Conservation (phyloP, 139 green algal species). For the Asterochloris sp. region DNA sequence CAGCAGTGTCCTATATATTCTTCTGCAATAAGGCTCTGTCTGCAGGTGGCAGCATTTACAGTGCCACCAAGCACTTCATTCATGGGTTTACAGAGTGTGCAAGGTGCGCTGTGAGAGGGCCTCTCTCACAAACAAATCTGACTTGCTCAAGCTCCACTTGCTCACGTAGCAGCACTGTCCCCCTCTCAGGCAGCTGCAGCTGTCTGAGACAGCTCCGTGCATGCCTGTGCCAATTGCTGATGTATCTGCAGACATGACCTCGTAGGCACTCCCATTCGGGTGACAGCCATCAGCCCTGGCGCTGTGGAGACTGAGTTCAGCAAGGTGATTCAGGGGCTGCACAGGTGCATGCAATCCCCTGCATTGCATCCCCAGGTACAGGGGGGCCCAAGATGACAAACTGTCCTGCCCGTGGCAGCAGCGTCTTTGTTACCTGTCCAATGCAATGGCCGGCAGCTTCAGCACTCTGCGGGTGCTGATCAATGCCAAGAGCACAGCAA, state of each 20-base stretch:
- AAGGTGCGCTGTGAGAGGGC: neutral
- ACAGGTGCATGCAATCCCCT: constrained; percentile 57
- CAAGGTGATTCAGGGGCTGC: constrained; percentile 32
- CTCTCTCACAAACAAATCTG: no score
- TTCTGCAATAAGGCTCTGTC: constrained; percentile 3
- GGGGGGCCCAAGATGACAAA: no score
- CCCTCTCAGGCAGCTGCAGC: no score
- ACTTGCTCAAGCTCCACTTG: no score
- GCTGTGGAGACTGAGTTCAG: constrained; percentile 82
- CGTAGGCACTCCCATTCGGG: constrained; percentile 62
- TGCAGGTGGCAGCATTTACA: constrained; percentile 72
- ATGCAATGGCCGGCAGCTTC: neutral
- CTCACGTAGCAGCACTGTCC: neutral
- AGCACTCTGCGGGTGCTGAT: neutral
- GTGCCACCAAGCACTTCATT: constrained; percentile 61
- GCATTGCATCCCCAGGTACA: constrained; percentile 5
- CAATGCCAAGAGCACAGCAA: no score
- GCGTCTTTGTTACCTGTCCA: neutral
- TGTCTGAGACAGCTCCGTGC: neutral
- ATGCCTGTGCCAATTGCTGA: constrained; percentile 52
- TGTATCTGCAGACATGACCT: constrained; percentile 69
- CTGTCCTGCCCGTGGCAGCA: neutral
- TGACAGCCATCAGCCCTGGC: constrained; percentile 69
- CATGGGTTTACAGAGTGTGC: constrained; percentile 16
- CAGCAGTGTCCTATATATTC: neutral